Evolutionary conservation across 1,139 yeast genomes (phyloP).

Genomic region (Kodamaea sp.): DNA sequence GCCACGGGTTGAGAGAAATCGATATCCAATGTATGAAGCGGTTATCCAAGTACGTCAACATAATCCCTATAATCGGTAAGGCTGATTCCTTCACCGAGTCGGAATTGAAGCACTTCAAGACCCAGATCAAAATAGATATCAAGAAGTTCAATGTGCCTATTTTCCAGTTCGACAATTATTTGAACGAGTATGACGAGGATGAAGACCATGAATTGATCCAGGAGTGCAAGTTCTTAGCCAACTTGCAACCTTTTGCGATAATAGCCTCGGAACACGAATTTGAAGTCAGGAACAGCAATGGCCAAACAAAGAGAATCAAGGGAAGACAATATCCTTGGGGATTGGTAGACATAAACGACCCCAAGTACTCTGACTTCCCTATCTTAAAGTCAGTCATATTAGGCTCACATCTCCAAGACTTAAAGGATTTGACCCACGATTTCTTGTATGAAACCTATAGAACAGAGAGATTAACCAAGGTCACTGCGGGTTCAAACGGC

Average conservation of each 20-base stretch:
- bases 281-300: slow-evolving; percentile 50
- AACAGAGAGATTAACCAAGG: slow-evolving; percentile 72
- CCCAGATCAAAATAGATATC: slow-evolving; percentile 66
- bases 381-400: slow-evolving; percentile 78
- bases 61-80: slow-evolving; percentile 84
- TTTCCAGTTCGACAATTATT: slow-evolving; percentile 64
- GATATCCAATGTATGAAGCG: slow-evolving; percentile 78
- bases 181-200: slow-evolving; percentile 47
- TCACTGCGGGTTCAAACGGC: slow-evolving; percentile 41
- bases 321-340: slow-evolving; percentile 98
- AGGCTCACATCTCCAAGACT: slow-evolving; percentile 91
- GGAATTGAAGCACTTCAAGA: slow-evolving; percentile 64
- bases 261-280: slow-evolving; percentile 66
- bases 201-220: slow-evolving; percentile 77
- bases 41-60: slow-evolving; percentile 78
- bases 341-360: slow-evolving; percentile 76
- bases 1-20: slow-evolving; percentile 74
- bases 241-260: slow-evolving; percentile 83
- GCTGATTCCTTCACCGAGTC: slow-evolving; percentile 82
- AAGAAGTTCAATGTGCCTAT: slow-evolving; percentile 77
- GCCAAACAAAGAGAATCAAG: slow-evolving; percentile 55
- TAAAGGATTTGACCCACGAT: slow-evolving; percentile 92
- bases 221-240: slow-evolving; percentile 75
- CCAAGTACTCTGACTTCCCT: slow-evolving; percentile 81
- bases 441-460: slow-evolving; percentile 89